Evolutionary conservation across 306 rosid genomes (phyloP), one percentile per base, ranked within the genome.

Genomic region (Begonia loranthoides): DNA sequence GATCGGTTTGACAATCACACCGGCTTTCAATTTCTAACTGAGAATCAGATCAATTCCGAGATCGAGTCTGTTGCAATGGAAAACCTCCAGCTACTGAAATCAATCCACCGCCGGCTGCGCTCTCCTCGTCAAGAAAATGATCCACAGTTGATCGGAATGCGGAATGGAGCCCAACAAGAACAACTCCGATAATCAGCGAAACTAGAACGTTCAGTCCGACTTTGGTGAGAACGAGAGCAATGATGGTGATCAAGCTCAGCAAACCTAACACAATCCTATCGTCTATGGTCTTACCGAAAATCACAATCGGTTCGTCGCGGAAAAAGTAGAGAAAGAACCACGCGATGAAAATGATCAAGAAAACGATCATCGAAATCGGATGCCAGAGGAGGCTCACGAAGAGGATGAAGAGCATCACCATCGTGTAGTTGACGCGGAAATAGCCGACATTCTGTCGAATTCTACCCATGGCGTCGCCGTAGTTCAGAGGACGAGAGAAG

Each of bases 331-430:
- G 65, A 47, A 55, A 64, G 66, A 66, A 41, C 83, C 83, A 77
- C 12, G 44, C 76, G 13, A 77, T 40, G 41, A 69, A 56, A 41
- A 63, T 15, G 44, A 68, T 15, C 41, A 77, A 49, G 56, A 66
- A 73, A 21, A 70, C 73, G 66, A 77, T 56, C 74, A 77, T 69
- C 17, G 83, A 77, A 12, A 69, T 17, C 1, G 83, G 83, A 52
- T 77, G 76, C 83, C 83, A 77, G 6, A 77, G 72, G 13, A 77
- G 73, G 55, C 83, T 50, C 22, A 73, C 60, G 71, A 77, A 77
- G 52, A 77, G 68, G 44, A 69, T 45, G 57, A 72, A 8, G 58
- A 77, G 83, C 51, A 51, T 53, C 14, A 28, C 70, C 71, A 77
- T 49, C 51, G 76, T 52, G 69, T 77, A 77, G 59, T 77, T 77